These are phyloP conservation scores for Pythium angustatum DNA, from an alignment of 352 stramenopile species.

Conservation along the genomic window DNA sequence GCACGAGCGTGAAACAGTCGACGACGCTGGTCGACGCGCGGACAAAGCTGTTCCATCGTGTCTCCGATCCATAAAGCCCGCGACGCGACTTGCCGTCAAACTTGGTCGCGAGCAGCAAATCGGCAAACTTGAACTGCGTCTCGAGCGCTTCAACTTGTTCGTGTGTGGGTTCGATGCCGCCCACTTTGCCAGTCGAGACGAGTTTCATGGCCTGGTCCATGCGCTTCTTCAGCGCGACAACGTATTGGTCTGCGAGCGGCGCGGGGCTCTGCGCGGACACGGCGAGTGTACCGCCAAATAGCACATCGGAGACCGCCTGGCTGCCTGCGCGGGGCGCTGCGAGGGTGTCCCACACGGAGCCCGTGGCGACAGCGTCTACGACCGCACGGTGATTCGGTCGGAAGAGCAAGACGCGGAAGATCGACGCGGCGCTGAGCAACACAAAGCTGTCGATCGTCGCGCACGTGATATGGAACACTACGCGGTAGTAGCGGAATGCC, in stretches of 20 bases:
- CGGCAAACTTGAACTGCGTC: constrained; percentile 30
- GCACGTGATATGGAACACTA: constrained; percentile 32
- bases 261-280: constrained; percentile 20
- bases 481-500: constrained; percentile 26
- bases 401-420: constrained; percentile 37
- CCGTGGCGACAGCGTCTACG: constrained; percentile 9
- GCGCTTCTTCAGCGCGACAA: constrained; percentile 26
- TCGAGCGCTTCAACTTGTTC: constrained; percentile 32
- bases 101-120: constrained; percentile 27
- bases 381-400: constrained; percentile 27
- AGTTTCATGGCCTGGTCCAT: constrained; percentile 27
- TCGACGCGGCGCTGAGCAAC: constrained; percentile 23
- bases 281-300: constrained; percentile 23
- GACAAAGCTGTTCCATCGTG: constrained; percentile 26
- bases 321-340: constrained; percentile 13
- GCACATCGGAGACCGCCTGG: constrained; percentile 19
- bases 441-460: constrained; percentile 34
- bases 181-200: constrained; percentile 20
- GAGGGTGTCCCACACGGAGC: constrained; percentile 28
- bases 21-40: constrained; percentile 26
- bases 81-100: constrained; percentile 24
- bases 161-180: constrained; percentile 16
- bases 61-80: constrained; percentile 23
- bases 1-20: constrained; percentile 34
- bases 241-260: constrained; percentile 30